These are phyloP conservation scores for Linum trigynum DNA, from an alignment of 345 rosid species.

Conservation along the genomic window DNA sequence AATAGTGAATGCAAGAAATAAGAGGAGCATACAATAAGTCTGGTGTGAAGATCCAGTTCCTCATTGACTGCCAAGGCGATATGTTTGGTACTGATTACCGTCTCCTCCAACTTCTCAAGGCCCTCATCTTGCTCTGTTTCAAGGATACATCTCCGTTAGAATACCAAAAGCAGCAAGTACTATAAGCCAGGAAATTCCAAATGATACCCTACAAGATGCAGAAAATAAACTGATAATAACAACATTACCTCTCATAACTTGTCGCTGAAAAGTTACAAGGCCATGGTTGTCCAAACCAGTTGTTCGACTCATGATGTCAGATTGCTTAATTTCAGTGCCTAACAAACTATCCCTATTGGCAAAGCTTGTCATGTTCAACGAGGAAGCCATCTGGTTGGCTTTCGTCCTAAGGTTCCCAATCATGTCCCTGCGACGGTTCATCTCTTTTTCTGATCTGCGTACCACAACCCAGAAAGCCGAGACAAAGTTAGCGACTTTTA, in stretches of 20 bases:
- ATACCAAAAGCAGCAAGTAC: neutral
- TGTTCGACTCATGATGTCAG: constrained; percentile 52
- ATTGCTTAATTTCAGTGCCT: constrained; percentile 64
- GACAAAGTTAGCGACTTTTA: neutral
- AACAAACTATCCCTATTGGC: constrained; percentile 76
- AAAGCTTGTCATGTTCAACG: constrained; percentile 76
- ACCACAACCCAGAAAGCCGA: neutral
- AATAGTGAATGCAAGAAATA: neutral
- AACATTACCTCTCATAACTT: constrained; percentile 74
- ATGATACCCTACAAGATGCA: neutral
- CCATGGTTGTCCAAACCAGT: constrained; percentile 74
- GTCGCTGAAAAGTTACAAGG: constrained; percentile 76
- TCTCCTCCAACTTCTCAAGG: constrained; percentile 80
- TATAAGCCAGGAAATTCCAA: neutral
- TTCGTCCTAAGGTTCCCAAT: constrained; percentile 58
- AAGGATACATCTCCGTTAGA: neutral
- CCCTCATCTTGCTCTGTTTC: constrained; percentile 97
- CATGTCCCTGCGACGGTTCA: constrained; percentile 93
- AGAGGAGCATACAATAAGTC: constrained; percentile 58
- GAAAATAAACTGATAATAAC: neutral
- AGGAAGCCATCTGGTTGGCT: constrained; percentile 70
- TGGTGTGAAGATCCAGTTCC: constrained; percentile 76
- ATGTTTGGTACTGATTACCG: constrained; percentile 81
- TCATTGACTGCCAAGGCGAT: constrained; percentile 84
- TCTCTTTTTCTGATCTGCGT: constrained; percentile 82